Conservation (phyloP, 2,329 filamentous ascomycete genomes). For the Nemania diffusa region DNA sequence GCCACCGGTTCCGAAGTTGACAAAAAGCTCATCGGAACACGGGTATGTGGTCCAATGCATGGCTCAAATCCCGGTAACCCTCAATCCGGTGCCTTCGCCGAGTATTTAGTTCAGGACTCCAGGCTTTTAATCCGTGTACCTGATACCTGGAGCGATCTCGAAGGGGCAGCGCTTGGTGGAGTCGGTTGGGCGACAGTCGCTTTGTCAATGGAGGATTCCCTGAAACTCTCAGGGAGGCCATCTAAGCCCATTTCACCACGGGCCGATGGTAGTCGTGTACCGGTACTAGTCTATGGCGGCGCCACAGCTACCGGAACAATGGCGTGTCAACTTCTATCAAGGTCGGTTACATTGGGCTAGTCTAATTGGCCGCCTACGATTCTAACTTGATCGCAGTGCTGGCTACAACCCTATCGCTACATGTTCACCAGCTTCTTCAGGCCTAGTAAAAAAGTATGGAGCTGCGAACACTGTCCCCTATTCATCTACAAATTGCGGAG, state of each 20-base stretch:
- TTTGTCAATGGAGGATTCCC: conserved; percentile 33
- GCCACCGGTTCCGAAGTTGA: not conserved
- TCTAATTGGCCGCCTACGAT: no score
- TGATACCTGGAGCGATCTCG: conserved; percentile 34
- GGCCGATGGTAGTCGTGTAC: conserved; percentile 2
- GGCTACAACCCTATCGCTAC: conserved; percentile 35
- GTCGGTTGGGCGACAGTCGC: conserved; percentile 43
- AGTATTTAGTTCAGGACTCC: conserved; percentile 24
- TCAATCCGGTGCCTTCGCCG: conserved; percentile 29
- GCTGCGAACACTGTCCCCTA: conserved; percentile 39
- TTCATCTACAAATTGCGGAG: conserved; percentile 37
- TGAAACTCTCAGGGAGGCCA: conserved; percentile 27
- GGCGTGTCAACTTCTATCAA: conserved; percentile 45
- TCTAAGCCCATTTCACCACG: conserved; percentile 19
- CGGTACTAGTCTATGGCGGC: conserved; percentile 48
- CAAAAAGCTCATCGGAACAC: not conserved
- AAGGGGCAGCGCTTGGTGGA: conserved; percentile 43
- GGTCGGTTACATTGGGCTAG: no score
- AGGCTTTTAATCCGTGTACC: conserved; percentile 38
- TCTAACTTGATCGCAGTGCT: no score
- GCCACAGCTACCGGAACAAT: conserved; percentile 46
- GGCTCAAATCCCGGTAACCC: conserved; percentile 12
- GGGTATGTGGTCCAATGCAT: conserved; percentile 33
- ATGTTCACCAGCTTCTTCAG: conserved; percentile 36
- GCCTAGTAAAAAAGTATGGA: conserved; percentile 37